Conservation (phyloP, 768 basidiomycete genomes). For the Mycena polygramma region DNA sequence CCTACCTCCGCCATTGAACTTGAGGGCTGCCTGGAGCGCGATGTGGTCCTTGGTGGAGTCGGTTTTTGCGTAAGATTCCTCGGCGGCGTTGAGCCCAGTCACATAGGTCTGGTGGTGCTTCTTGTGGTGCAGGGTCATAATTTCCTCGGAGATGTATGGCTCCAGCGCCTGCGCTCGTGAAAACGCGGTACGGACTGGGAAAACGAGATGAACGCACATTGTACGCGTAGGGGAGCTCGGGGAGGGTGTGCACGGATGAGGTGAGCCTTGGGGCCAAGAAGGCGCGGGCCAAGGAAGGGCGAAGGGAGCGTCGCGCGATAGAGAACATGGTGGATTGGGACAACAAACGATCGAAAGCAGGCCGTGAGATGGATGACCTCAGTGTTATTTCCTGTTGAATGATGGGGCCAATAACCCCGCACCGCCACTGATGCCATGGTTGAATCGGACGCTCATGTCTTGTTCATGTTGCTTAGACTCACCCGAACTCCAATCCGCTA, state of each 20-base stretch:
- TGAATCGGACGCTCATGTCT: not conserved
- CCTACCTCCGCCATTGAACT: slow-evolving; percentile 96
- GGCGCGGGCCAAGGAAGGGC: slow-evolving; percentile 60
- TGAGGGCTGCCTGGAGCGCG: slow-evolving; percentile 89
- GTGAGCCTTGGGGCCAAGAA: slow-evolving; percentile 56
- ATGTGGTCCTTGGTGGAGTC: slow-evolving; percentile 81
- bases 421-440: not conserved
- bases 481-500: too few relatives aligned
- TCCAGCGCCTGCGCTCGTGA: slow-evolving; percentile 74
- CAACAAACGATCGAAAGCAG: not conserved
- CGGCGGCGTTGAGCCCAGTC: slow-evolving; percentile 93
- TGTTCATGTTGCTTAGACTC: not conserved
- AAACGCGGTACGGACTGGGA: slow-evolving; percentile 8
- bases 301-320: slow-evolving; percentile 57
- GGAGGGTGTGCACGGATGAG: slow-evolving; percentile 77
- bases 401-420: not conserved
- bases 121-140: slow-evolving; percentile 94
- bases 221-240: slow-evolving; percentile 84
- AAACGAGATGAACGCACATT: slow-evolving; percentile 62
- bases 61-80: slow-evolving; percentile 81
- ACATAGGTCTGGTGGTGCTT: slow-evolving; percentile 97
- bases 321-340: slow-evolving; percentile 59
- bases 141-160: slow-evolving; percentile 90
- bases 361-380: slow-evolving; percentile 7
- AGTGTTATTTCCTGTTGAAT: not conserved